A percentile compares a stretch with the other conserved stretches of the same genome.
These are phyloP conservation scores for Penicillium sp. DNA, from an alignment of 2,329 filamentous ascomycete species.

Conservation along the genomic window DNA sequence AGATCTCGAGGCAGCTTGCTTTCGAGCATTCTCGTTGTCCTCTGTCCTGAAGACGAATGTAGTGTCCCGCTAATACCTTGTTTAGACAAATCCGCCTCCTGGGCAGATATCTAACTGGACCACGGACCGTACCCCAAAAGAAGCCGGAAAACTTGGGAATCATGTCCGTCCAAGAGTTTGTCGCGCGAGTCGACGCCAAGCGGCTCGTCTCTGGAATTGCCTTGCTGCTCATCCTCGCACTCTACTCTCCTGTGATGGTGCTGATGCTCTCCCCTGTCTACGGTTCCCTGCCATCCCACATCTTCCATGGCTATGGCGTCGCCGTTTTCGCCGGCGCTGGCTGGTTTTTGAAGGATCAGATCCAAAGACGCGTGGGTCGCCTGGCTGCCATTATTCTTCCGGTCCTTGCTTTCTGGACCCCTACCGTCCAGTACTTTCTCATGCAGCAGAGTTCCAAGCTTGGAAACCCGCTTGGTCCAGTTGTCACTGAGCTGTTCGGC, in stretches of 20 bases:
- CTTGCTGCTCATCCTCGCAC: slow-evolving; percentile 41
- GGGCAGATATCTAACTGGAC: slow-evolving; percentile 7
- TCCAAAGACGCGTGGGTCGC: slow-evolving; percentile 51
- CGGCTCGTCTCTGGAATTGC: slow-evolving; percentile 31
- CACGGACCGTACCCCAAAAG: not conserved
- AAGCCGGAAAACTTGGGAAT: slow-evolving; percentile 16
- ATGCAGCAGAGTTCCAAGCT: slow-evolving; percentile 66
- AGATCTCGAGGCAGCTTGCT: not conserved
- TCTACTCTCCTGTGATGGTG: slow-evolving; percentile 53
- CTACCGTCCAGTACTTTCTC: slow-evolving; percentile 71
- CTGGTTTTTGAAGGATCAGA: slow-evolving; percentile 66
- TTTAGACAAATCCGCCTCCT: slow-evolving; percentile 6
- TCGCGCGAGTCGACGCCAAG: slow-evolving; percentile 29
- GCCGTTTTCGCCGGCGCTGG: slow-evolving; percentile 69
- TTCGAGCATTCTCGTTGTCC: not conserved
- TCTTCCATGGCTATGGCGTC: slow-evolving; percentile 70
- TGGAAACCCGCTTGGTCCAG: slow-evolving; percentile 70
- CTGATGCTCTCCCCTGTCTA: slow-evolving; percentile 83
- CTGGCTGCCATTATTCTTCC: slow-evolving; percentile 61
- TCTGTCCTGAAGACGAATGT: not conserved
- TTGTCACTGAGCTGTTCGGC: slow-evolving; percentile 72
- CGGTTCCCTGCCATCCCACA: slow-evolving; percentile 74
- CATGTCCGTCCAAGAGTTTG: slow-evolving; percentile 30
- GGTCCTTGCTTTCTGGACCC: slow-evolving; percentile 73
- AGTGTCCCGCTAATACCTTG: slow-evolving; percentile 6